Evolutionary conservation across 2,329 filamentous ascomycete genomes (phyloP), one percentile per base, ranked within the genome.

Genomic region (Aspergillus proliferans): DNA sequence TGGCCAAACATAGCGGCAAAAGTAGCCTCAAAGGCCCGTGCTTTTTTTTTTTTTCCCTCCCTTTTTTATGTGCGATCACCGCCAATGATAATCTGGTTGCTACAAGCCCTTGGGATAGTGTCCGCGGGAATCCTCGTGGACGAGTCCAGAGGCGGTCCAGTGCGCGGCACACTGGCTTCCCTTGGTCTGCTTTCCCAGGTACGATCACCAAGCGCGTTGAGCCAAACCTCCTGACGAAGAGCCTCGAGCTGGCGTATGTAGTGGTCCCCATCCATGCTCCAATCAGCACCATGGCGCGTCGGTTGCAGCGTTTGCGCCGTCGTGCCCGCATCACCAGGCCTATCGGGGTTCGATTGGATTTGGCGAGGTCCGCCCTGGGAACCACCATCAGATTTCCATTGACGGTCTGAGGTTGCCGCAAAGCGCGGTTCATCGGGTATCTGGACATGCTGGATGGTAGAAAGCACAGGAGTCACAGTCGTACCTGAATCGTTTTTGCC

Each of bases 161-260:
- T 55, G 38, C 61, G 58, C 38, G 64, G 58, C 47, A 65, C 52
- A 40, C 52, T 57, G 43, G 68, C 53, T 26, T 63, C 59, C 28
- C 59, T 63, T 43, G 64, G 61, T 36, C 64, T 54, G 26, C 55
- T 58, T 45, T 77, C 73, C 74, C 79, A 80, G 30, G 70, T 77
- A 66, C 93, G 87, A 60, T 95, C 91, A 52, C 87, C 86, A 45
- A 97, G 75, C 12, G 87, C 88, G 54, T 84, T 91, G 36, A 98
- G 79, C 79, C 95, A 98, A 56, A 95, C 85, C 61, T 92, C 88
- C 61, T 86, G 86, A 52, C 90, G 85, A 47, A 96, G 73, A 3
- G 87, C 84, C 68, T 95, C 90, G 47, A 97, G 86, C 68, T 93
- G 93, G 66, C 87, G 87, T 49, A 87, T 83, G 69, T 95, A 97